Conservation (phyloP, 2,329 filamentous ascomycete species). For the Thielaviopsis populi region DNA sequence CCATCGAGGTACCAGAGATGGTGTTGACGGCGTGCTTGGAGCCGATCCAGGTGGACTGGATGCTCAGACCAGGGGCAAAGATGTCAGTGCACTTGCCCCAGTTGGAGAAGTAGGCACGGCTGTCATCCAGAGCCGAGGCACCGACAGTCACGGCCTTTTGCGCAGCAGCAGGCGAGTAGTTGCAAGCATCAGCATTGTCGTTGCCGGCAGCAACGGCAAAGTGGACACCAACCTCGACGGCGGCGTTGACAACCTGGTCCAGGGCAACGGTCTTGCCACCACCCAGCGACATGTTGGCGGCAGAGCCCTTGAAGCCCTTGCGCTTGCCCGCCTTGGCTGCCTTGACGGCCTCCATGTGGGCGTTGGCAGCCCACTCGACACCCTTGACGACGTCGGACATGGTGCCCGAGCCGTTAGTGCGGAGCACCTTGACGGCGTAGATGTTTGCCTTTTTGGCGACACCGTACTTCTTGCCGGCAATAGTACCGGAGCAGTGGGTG, state of each 20-base stretch:
- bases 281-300: conserved; percentile 98
- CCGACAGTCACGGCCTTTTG: conserved; percentile 88
- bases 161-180: conserved; percentile 93
- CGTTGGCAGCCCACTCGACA: conserved; percentile 80
- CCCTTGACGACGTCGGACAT: conserved; percentile 99
- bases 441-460: conserved; percentile 97
- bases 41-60: conserved; percentile 96
- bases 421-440: conserved; percentile 95
- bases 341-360: conserved; percentile 61
- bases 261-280: conserved; percentile 91
- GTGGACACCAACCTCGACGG: conserved; percentile 81
- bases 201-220: conserved; percentile 98
- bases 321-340: conserved; percentile 72
- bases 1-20: conserved; percentile 99
- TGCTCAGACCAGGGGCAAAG: conserved; percentile 93
- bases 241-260: conserved; percentile 85
- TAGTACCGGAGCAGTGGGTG: conserved; percentile 96
- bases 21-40: conserved; percentile 94
- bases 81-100: conserved; percentile 99
- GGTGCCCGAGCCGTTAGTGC: conserved; percentile 90
- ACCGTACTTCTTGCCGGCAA: conserved; percentile 97
- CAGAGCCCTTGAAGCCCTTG: conserved; percentile 97
- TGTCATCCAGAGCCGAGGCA: conserved; percentile 82
- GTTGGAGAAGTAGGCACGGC: conserved; percentile 99
- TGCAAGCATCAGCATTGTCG: conserved; percentile 97